Evolutionary conservation across 2,329 filamentous ascomycete species (phyloP), one percentile per base, ranked within the genome.

Genomic region (Aspergillus nomiae): DNA sequence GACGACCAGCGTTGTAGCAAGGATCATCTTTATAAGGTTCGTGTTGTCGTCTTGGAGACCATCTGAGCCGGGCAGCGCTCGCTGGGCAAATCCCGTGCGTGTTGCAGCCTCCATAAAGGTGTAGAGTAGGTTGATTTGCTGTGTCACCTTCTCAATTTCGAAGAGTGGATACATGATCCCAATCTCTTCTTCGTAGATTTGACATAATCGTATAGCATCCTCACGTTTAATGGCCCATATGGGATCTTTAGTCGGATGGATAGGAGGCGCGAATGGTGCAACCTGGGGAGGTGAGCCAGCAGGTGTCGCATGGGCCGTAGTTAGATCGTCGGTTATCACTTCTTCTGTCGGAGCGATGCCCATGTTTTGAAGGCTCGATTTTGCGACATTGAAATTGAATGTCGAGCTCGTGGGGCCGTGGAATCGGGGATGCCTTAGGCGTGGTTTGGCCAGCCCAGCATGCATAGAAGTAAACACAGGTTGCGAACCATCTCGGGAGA

Each of bases 101-200:
- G 83, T 77, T 19, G 87, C 87, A 34, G 88, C 86, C 68, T 93
- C 90, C 73, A 95, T 88, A 75, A 92, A 95, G 0, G 86, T 83
- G 61, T 89, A 89, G 1, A 97, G 80, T 63, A 85, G 84, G 65
- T 86, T 88, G 8, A 89, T 89, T 74, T 96, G 91, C 7, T 83
- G 81, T 43, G 91, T 88, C 45, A 96, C 81, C 48, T 84, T 84
- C 48, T 90, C 86, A 41, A 96, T 90, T 68, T 92, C 86, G 54
- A 96, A 77, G 4, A 97, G 86, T 0, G 94, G 94, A 75, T 96
- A 97, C 92, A 97, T 96, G 71, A 94, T 86, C 50, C 92, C 92
- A 71, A 96, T 89, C 74, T 97, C 94, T 70, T 97, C 93, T 68
- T 96, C 91, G 73, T 95, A 94, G 0, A 96, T 82, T 16, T 87